Evolutionary conservation across 2,329 filamentous ascomycete species (phyloP), one percentile per base, ranked within the genome.

Genomic region (Xylariaceae sp.): DNA sequence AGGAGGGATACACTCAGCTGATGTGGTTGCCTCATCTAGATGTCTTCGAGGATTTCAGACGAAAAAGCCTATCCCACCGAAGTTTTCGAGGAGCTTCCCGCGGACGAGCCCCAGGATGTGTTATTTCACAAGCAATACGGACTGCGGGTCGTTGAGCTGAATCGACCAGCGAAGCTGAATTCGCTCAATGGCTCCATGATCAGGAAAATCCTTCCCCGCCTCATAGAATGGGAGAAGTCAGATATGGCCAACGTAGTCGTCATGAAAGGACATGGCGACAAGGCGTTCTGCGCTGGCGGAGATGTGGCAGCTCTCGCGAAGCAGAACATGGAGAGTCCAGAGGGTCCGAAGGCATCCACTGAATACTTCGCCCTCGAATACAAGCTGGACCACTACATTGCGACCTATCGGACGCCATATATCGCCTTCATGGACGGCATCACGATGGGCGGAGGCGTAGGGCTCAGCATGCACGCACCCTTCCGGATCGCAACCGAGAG

Each of bases 361-460:
- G 79, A 89, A 32, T 98, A 93, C 70, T 98, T 98, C 58, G 86
- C 68, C 10, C 79, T 92, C 37, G 93, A 98, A 79, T 98, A 96
- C 71, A 82, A 86, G 65, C 79, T 98, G 43, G 85, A 98, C 58
- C 92, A 98, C 63, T 70, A 90, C 49, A 94, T 98, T 56, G 85
- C 92, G 15, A 95, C 89, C 23, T 95, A 94, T 65, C 58, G 68
- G 41, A 98, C 95, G 67, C 92, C 92, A 0, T 94, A 92, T 55
- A 77, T 98, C 33, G 84, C 92, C 19, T 83, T 96, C 55, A 93
- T 98, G 81, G 92, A 98, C 55, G 92, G 92, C 39, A 84, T 94
- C 59, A 98, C 93, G 33, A 98, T 98, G 92, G 92, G 92, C 36
- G 92, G 92, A 36, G 92, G 92, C 46, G 92, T 96, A 33, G 92